Conservation (phyloP, 2,329 filamentous ascomycete genomes). For the Plenodomus biglobosus region DNA sequence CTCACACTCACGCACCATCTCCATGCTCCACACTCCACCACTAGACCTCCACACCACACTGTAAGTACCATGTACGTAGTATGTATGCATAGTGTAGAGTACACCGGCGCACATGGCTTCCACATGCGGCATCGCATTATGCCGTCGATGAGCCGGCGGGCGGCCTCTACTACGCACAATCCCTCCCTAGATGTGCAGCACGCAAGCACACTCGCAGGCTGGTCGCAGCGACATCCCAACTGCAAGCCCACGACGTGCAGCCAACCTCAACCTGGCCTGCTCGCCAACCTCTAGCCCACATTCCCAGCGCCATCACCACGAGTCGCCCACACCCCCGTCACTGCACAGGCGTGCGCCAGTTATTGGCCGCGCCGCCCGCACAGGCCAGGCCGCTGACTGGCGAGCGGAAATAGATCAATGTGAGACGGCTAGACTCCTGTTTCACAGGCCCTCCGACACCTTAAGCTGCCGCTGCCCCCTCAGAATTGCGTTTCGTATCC, state of each 20-base stretch:
- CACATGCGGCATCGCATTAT: neutral
- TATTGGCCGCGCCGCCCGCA: constrained; percentile 29
- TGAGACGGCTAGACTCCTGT: constrained; percentile 45
- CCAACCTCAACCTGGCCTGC: neutral
- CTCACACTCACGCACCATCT: too few species aligned
- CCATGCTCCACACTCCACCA: too few species aligned
- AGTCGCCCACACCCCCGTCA: constrained; percentile 22
- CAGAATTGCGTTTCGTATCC: constrained; percentile 44
- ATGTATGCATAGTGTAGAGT: too few species aligned
- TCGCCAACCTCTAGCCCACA: constrained; percentile 2
- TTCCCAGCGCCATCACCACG: constrained; percentile 17
- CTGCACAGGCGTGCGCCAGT: constrained; percentile 15
- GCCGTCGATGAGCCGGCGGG: neutral
- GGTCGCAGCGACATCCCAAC: neutral
- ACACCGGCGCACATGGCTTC: too few species aligned
- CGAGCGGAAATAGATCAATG: constrained; percentile 39
- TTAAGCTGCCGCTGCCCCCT: constrained; percentile 45
- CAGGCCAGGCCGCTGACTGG: constrained; percentile 30
- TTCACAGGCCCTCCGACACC: constrained; percentile 45
- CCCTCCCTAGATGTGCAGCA: too few species aligned
- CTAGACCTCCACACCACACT: too few species aligned
- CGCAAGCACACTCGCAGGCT: too few species aligned
- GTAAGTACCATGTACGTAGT: too few species aligned
- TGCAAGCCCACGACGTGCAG: neutral
- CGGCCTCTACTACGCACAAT: too few species aligned